Percentiles rank a stretch among this genome's conserved stretches.
Evolutionary conservation across 768 basidiomycete genomes (phyloP).

Genomic region (Bullera alba): DNA sequence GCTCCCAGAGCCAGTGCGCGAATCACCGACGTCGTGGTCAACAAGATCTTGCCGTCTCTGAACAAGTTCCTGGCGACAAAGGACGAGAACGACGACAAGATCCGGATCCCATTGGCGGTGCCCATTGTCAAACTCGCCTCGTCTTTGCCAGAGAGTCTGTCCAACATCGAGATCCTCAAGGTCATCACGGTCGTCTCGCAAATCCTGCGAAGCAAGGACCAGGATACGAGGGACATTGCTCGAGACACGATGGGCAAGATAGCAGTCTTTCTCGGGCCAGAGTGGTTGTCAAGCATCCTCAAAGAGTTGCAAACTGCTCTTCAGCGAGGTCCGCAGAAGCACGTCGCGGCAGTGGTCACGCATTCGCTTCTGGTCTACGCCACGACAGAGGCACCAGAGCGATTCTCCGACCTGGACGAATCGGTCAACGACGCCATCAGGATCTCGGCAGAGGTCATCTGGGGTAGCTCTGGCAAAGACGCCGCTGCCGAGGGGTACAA

Average conservation of each 20-base stretch:
- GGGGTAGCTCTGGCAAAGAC: slow-evolving; percentile 87
- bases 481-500: slow-evolving; percentile 82
- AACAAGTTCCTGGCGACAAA: slow-evolving; percentile 74
- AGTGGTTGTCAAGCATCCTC: slow-evolving; percentile 65
- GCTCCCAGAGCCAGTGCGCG: slow-evolving; percentile 10
- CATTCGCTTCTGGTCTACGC: slow-evolving; percentile 78
- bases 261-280: slow-evolving; percentile 61
- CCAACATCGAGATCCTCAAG: slow-evolving; percentile 63
- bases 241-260: slow-evolving; percentile 79
- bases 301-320: slow-evolving; percentile 79
- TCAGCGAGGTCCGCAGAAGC: slow-evolving; percentile 83
- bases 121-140: slow-evolving; percentile 79
- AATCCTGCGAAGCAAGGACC: slow-evolving; percentile 83
- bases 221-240: slow-evolving; percentile 81
- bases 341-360: slow-evolving; percentile 75
- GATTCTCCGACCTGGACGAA: slow-evolving; percentile 63
- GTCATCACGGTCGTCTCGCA: slow-evolving; percentile 81
- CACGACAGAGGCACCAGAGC: slow-evolving; percentile 53
- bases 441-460: slow-evolving; percentile 80
- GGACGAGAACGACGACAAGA: slow-evolving; percentile 72
- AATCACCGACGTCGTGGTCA: slow-evolving; percentile 69
- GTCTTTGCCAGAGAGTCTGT: slow-evolving; percentile 61
- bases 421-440: slow-evolving; percentile 72
- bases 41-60: slow-evolving; percentile 69
- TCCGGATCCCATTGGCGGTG: slow-evolving; percentile 78